These are phyloP conservation scores for Apophysomyces variabilis DNA, from an alignment of 371 early-diverging fungal species.

Conservation along the genomic window DNA sequence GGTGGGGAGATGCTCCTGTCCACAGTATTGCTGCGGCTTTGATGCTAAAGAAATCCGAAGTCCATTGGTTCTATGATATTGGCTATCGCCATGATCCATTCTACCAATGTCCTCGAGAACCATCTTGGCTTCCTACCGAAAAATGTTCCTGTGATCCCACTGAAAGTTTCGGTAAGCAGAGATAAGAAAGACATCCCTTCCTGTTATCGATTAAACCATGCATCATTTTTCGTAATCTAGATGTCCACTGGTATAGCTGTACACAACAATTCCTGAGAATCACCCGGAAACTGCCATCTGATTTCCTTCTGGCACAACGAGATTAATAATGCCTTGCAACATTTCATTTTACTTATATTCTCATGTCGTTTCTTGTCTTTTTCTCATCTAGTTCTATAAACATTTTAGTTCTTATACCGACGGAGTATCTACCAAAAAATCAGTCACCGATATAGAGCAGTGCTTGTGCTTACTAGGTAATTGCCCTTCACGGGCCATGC, in stretches of 20 bases:
- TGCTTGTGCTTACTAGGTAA: too few relatives aligned
- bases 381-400: neutral
- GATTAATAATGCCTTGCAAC: neutral
- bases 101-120: slow-evolving; percentile 72
- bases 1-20: slow-evolving; percentile 98
- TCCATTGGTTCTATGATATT: slow-evolving; percentile 94
- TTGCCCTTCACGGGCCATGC: too few relatives aligned
- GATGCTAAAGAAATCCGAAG: slow-evolving; percentile 76
- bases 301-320: slow-evolving; percentile 34
- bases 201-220: neutral
- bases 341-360: neutral
- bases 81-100: slow-evolving; percentile 81
- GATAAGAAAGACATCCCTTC: neutral
- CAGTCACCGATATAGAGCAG: too few relatives aligned
- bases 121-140: slow-evolving; percentile 46
- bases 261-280: slow-evolving; percentile 32
- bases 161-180: slow-evolving; percentile 54
- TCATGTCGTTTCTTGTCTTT: neutral
- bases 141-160: slow-evolving; percentile 66
- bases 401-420: too few relatives aligned
- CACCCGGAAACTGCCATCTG: slow-evolving; percentile 23
- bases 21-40: slow-evolving; percentile 91
- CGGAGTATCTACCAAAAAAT: too few relatives aligned
- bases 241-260: slow-evolving; percentile 33
- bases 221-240: slow-evolving; percentile 10